phyloP scores from a whole-genome alignment of 78 protist genomes.

The Pigoraptor vietnamica region DNA sequence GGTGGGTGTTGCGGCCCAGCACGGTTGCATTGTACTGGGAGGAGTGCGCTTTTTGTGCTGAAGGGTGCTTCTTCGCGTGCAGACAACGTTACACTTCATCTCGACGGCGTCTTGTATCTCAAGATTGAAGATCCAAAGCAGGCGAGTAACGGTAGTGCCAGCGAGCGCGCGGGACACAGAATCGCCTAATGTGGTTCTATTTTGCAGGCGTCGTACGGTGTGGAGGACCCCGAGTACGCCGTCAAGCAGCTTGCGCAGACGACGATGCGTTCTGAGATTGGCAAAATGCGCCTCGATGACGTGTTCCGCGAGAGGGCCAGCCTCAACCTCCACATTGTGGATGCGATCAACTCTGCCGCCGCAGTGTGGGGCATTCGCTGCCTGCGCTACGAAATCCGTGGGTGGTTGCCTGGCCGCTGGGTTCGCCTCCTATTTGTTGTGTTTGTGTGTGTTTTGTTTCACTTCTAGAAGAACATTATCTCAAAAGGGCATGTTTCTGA shows the following conservation, averaged over 20 bases:
- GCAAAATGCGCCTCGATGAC: conserved; percentile 58
- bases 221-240: conserved; percentile 48
- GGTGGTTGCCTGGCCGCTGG: neutral
- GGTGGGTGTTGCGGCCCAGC: neutral
- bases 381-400: conserved; percentile 62
- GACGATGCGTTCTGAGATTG: conserved; percentile 72
- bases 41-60: neutral
- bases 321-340: conserved; percentile 51
- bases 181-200: neutral
- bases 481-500: no score
- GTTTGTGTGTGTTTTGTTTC: neutral
- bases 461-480: neutral
- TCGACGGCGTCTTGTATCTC: conserved; percentile 66
- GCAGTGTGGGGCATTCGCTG: conserved; percentile 57
- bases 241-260: conserved; percentile 67
- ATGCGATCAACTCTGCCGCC: conserved; percentile 28
- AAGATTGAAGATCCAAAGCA: conserved; percentile 28
- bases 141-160: neutral
- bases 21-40: neutral
- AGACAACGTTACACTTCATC: conserved; percentile 59
- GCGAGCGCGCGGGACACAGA: neutral
- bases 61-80: neutral
- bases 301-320: conserved; percentile 48
- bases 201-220: conserved; percentile 37
- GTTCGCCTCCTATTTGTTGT: no score